Evolutionary conservation across 495 filamentous ascomycete species (phyloP).

Genomic region (Tricharina praecox): DNA sequence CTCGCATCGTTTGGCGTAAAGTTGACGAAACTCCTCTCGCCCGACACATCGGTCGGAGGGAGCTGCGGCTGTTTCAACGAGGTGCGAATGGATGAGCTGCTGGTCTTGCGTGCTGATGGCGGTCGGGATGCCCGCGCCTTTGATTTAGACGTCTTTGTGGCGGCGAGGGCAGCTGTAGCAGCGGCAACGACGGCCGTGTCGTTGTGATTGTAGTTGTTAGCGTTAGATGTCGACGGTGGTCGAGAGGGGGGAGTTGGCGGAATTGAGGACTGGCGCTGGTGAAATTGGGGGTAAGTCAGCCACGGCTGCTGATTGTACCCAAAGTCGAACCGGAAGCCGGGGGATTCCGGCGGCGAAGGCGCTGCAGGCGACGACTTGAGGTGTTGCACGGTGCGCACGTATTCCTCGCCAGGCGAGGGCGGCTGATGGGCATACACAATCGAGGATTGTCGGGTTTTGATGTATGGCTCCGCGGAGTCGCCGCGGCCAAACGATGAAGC

Average conservation of each 20-base stretch:
- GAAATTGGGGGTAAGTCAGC: constrained; percentile 1
- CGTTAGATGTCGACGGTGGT: constrained; percentile 4
- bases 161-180: constrained; percentile 17
- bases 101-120: constrained; percentile 17
- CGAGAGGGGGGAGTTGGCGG: constrained; percentile 17
- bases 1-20: constrained; percentile 69
- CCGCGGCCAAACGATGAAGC: not conserved
- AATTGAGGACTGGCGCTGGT: constrained; percentile 10
- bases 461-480: not conserved
- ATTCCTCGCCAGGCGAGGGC: not conserved
- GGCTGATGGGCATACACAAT: not conserved
- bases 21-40: constrained; percentile 65
- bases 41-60: constrained; percentile 14
- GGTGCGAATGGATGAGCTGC: constrained; percentile 21
- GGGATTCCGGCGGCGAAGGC: constrained; percentile 25
- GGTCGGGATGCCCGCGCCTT: constrained; percentile 12
- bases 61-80: constrained; percentile 12
- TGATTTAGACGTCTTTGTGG: constrained; percentile 11
- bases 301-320: constrained; percentile 2
- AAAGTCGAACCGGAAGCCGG: constrained; percentile 15
- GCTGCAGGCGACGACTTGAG: constrained; percentile 4
- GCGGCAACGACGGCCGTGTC: constrained; percentile 9
- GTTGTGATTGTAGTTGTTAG: constrained; percentile 10
- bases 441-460: not conserved
- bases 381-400: constrained; percentile 10